Conservation (phyloP, 345 rosid species). For the Heritiera littoralis region DNA sequence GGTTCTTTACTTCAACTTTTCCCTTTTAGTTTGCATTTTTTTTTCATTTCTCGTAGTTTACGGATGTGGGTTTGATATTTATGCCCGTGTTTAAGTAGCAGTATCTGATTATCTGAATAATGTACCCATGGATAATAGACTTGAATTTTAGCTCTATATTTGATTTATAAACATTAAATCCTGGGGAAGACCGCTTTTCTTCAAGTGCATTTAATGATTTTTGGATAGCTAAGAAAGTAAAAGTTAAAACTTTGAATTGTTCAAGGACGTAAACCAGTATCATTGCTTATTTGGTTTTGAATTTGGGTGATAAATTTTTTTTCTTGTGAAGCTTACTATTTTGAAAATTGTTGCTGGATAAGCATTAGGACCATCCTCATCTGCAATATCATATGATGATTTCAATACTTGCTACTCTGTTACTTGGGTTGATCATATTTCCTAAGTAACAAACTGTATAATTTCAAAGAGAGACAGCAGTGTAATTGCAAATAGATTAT, state of each 20-base stretch:
- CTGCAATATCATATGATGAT: background rate
- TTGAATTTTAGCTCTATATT: background rate
- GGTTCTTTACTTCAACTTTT: slow-evolving; percentile 37
- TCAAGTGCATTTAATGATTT: background rate
- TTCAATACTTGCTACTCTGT: background rate
- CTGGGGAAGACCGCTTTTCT: background rate
- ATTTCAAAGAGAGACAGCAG: background rate
- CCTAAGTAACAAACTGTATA: background rate
- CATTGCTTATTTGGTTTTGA: background rate
- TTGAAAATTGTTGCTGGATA: background rate
- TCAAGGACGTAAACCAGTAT: background rate
- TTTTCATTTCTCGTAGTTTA: background rate
- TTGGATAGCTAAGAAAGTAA: background rate
- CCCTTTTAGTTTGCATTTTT: background rate
- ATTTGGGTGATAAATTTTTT: background rate
- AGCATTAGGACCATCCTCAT: background rate
- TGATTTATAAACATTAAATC: background rate
- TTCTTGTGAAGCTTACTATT: background rate
- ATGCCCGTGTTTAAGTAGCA: background rate
- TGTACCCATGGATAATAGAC: background rate
- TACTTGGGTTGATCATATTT: too few relatives aligned
- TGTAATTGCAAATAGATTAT: background rate
- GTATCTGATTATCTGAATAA: background rate
- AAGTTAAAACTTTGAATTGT: background rate
- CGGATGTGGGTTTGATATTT: background rate